Evolutionary conservation across 768 basidiomycete genomes (phyloP).

Genomic region (Trametopsis cervina): DNA sequence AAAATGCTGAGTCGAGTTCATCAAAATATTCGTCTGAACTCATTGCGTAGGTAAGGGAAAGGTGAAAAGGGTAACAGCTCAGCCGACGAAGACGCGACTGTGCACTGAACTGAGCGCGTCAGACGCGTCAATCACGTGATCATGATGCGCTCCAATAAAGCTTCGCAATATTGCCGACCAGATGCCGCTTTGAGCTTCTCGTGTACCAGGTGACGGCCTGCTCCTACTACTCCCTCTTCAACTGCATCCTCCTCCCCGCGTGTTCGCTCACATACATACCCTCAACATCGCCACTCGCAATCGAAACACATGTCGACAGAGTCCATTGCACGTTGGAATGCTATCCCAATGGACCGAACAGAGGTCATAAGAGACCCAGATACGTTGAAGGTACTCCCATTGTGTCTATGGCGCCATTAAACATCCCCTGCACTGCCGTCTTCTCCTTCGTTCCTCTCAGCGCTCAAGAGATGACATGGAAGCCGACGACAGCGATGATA

Average conservation of each 20-base stretch:
- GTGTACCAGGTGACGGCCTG: no score
- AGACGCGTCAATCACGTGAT: constrained; percentile 5
- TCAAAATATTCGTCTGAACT: constrained; percentile 75
- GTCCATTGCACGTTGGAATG: constrained; percentile 67
- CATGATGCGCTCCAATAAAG: no score
- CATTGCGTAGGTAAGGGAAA: no score
- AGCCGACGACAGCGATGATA: constrained; percentile 52
- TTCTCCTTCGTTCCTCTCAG: constrained; percentile 44
- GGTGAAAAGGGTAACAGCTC: no score
- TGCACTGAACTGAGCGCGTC: neutral
- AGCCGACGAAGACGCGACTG: neutral
- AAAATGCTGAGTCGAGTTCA: constrained; percentile 47
- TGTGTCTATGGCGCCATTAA: constrained; percentile 35
- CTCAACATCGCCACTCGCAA: no score
- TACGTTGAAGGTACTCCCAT: constrained; percentile 65
- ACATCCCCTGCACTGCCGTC: constrained; percentile 49
- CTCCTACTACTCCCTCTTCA: no score
- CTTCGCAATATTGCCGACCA: no score
- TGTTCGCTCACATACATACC: no score
- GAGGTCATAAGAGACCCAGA: constrained; percentile 18
- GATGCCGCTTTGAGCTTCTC: no score
- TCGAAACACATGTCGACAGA: constrained; percentile 61
- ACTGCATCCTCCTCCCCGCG: no score
- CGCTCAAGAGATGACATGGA: constrained; percentile 39
- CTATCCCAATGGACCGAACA: constrained; percentile 44